A percentile compares a stretch with the other conserved stretches of the same genome.
Conservation (phyloP, 2,329 filamentous ascomycete species). For the Malbranchea zuffiana region DNA sequence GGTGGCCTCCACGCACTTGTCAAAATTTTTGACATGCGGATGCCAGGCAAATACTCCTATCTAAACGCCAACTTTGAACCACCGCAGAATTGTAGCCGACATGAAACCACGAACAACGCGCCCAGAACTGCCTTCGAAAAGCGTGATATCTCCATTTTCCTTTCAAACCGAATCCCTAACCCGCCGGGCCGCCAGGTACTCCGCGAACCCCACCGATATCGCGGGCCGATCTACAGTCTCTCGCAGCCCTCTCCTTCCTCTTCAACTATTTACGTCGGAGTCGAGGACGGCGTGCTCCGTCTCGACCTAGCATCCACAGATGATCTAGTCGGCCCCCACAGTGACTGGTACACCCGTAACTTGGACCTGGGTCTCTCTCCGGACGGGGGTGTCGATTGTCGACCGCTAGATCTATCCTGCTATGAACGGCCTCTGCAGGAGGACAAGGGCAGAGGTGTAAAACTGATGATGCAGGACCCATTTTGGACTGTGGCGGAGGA, state of each 20-base stretch:
- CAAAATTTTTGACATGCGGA: constrained; percentile 52
- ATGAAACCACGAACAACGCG: neutral
- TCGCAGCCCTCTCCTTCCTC: constrained; percentile 36
- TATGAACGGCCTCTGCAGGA: constrained; percentile 34
- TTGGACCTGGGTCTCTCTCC: constrained; percentile 20
- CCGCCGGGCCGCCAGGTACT: constrained; percentile 10
- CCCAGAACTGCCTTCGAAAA: constrained; percentile 13
- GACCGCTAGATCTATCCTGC: constrained; percentile 30
- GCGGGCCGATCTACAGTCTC: constrained; percentile 37
- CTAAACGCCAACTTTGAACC: constrained; percentile 3
- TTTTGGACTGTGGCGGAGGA: constrained; percentile 18
- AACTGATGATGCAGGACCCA: constrained; percentile 27
- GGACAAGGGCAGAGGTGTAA: constrained; percentile 24
- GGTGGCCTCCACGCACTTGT: constrained; percentile 47
- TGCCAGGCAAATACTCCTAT: constrained; percentile 22
- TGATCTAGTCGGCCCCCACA: constrained; percentile 25
- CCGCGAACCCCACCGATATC: constrained; percentile 25
- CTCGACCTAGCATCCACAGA: constrained; percentile 37
- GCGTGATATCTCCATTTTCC: constrained; percentile 36
- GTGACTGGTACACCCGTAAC: constrained; percentile 26
- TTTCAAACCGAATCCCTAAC: constrained; percentile 24
- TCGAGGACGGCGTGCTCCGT: constrained; percentile 33
- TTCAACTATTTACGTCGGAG: constrained; percentile 36
- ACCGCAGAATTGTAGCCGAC: constrained; percentile 2
- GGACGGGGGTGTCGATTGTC: constrained; percentile 15